Evolutionary conservation across 352 stramenopile genomes (phyloP).

Genomic region (Globisporangium emineosum): DNA sequence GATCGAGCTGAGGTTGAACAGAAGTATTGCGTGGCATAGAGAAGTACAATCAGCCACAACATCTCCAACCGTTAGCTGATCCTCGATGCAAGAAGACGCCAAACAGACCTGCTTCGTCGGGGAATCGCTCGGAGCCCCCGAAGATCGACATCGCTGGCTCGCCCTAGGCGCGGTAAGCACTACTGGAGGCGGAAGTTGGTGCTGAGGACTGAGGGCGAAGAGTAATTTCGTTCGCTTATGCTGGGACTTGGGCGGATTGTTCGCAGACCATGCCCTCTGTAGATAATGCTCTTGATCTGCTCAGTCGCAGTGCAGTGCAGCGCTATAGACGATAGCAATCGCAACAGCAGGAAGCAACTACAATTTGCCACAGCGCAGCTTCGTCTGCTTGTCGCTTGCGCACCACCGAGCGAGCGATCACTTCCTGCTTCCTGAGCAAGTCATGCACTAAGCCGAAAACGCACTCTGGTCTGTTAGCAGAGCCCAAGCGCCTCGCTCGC

Average conservation of each 20-base stretch:
- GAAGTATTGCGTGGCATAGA: neutral
- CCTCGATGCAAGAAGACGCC: neutral
- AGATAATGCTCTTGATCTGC: neutral
- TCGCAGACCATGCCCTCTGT: constrained; percentile 7
- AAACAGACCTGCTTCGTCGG: constrained; percentile 51
- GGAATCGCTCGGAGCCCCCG: constrained; percentile 71
- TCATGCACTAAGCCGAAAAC: neutral
- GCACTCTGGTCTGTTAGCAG: neutral
- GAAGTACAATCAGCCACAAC: neutral
- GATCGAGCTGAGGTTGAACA: constrained; percentile 46
- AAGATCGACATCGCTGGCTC: constrained; percentile 65
- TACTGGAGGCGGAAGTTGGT: neutral
- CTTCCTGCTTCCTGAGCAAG: neutral
- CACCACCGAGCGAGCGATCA: neutral
- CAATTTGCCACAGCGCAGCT: neutral
- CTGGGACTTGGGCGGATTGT: neutral
- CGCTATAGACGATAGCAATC: neutral
- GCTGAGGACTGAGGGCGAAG: neutral
- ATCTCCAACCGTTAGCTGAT: neutral
- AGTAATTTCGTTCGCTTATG: neutral
- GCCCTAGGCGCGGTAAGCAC: neutral
- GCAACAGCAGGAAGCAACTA: neutral
- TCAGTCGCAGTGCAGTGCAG: too few species aligned
- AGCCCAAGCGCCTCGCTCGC: too few species aligned
- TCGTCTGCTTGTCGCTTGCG: neutral